Percentiles rank a stretch among this genome's conserved stretches.
Evolutionary conservation across 768 basidiomycete genomes (phyloP).

Genomic region (Ramaria sp.): DNA sequence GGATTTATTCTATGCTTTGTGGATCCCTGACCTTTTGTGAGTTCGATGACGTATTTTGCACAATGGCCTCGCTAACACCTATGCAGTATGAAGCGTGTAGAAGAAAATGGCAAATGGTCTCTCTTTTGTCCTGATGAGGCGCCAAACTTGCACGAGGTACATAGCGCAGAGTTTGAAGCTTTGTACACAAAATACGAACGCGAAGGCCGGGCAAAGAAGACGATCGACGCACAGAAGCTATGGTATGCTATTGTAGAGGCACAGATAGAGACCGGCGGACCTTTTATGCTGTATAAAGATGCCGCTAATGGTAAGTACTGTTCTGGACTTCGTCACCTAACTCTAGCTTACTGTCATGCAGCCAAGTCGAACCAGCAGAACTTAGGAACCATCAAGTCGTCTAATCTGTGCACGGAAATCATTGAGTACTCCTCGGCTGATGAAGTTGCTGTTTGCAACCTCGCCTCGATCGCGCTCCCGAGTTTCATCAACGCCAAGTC

Average conservation of each 20-base stretch:
- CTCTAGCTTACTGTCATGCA: conserved; percentile 19
- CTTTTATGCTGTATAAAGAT: conserved; percentile 99
- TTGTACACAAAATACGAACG: conserved; percentile 82
- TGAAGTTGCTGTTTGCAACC: conserved; percentile 96
- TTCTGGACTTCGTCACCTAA: neutral
- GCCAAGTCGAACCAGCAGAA: conserved; percentile 98
- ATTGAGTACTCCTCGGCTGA: conserved; percentile 97
- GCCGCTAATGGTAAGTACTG: conserved; percentile 68
- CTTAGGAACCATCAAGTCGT: conserved; percentile 97
- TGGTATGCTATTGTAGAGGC: conserved; percentile 97
- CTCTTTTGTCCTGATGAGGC: conserved; percentile 98
- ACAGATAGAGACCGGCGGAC: conserved; percentile 97
- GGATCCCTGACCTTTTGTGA: conserved; percentile 95
- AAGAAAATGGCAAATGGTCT: conserved; percentile 82
- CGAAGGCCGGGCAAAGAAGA: conserved; percentile 78
- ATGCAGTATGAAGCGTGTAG: conserved; percentile 90
- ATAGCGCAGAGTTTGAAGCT: conserved; percentile 81
- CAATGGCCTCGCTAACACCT: conserved; percentile 6
- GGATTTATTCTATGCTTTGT: conserved; percentile 95
- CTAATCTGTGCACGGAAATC: conserved; percentile 98
- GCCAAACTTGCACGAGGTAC: conserved; percentile 77
- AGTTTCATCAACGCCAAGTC: conserved; percentile 63
- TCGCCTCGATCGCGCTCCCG: conserved; percentile 93
- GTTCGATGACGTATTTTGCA: conserved; percentile 19
- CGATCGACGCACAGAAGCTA: conserved; percentile 88